These are phyloP conservation scores for Trametes sp. DNA, from an alignment of 1,284 basidiomycete genomes.

Conservation along the genomic window DNA sequence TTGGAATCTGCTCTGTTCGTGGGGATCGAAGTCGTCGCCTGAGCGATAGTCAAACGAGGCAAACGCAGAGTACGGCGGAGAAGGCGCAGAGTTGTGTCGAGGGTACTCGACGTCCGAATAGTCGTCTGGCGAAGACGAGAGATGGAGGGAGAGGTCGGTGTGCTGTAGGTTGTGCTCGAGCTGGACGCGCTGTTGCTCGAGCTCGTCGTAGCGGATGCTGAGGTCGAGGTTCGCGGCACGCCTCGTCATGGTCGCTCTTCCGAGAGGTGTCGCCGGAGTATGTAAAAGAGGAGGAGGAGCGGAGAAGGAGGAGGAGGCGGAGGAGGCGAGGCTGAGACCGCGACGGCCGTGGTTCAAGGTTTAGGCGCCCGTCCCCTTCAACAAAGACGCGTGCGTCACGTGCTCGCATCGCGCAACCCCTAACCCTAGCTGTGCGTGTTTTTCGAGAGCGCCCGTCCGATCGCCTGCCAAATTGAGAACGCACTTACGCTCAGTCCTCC, in stretches of 20 bases:
- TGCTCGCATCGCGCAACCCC: conserved; percentile 23
- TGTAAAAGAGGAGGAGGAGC: conserved; percentile 33
- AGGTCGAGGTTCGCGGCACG: conserved; percentile 41
- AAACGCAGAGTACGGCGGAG: conserved; percentile 57
- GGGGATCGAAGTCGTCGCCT: conserved; percentile 60
- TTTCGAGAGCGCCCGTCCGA: conserved; percentile 19
- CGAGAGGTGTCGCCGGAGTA: conserved; percentile 18
- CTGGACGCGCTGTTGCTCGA: conserved; percentile 73
- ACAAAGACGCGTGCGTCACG: conserved; percentile 39
- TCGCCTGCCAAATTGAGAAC: not conserved
- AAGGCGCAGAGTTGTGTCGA: conserved; percentile 64
- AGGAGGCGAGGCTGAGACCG: conserved; percentile 12
- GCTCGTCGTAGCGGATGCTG: conserved; percentile 70
- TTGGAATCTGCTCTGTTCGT: conserved; percentile 59
- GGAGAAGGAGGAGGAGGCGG: conserved; percentile 7
- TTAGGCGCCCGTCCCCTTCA: conserved; percentile 27
- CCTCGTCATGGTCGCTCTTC: conserved; percentile 31
- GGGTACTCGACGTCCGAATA: conserved; percentile 69
- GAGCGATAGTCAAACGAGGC: conserved; percentile 67
- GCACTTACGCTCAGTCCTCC: not conserved
- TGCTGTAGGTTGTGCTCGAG: conserved; percentile 78
- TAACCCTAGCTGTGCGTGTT: conserved; percentile 19
- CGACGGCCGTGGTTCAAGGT: conserved; percentile 23
- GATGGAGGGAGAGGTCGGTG: conserved; percentile 72
- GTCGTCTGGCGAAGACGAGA: conserved; percentile 56